Base-by-base conservation (phyloP, 805 yeast species). In the Grigorovia yakushimaensis region DNA sequence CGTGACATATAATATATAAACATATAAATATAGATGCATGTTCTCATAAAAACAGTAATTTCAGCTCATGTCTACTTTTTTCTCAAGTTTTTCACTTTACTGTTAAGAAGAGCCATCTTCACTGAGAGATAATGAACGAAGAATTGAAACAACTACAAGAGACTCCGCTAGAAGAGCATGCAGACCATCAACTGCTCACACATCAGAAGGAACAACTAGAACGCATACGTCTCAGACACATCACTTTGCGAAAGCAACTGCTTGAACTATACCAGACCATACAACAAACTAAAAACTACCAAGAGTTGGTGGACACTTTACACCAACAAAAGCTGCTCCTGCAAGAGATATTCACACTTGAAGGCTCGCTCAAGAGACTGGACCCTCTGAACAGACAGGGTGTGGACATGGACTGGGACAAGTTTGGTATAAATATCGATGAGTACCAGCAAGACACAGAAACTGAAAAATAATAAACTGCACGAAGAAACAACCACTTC, bases 301-400 rank as follows among this genome's bases (percentile, higher is more conserved):
- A 62, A 47, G 67, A 62, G 51, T 54, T 63, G 35, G 54, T 55
- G 9, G 62, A 60, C 47, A 52, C 57, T 23, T 47, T 63, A 44
- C 50, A 54, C 52, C 55, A 57, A 36, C 55, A 55, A 47, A 53
- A 53, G 33, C 39, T 49, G 19, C 45, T 62, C 41, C 51, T 63
- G 45, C 48, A 59, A 33, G 59, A 60, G 48, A 56, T 62, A n/a
- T 62, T 63, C 50, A 58, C 65, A 17, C 40, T 54, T 42, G 66
- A 61, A 46, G 56, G 57, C 11, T 51, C 48, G 35, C 39, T 38
- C 46, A 45, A 44, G 45, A 49, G 43, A 33, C 43, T 39, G 38
- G n/a, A 22, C 7, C 30, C 30, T 6, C n/a, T 17, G 21, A 46
- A 27, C 21, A 41, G 20, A 43, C 39, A 23, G 17, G 23, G 35